Percentiles rank a stretch among this genome's conserved stretches.
Conservation (phyloP, 768 basidiomycete species). For the Lactarius trivialis region DNA sequence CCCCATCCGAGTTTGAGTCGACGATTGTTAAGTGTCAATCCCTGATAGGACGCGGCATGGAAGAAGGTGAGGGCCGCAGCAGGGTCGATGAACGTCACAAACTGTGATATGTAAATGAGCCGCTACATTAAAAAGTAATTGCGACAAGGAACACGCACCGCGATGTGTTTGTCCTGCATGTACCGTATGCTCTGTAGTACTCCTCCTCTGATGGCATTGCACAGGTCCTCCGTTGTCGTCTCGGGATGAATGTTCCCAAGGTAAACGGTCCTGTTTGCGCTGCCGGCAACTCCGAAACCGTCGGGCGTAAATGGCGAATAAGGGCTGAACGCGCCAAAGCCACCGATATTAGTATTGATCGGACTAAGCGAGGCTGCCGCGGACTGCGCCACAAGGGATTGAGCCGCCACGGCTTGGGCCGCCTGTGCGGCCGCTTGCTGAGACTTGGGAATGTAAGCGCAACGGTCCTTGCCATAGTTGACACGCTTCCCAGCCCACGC, state of each 20-base stretch:
- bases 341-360: constrained; percentile 27
- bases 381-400: constrained; percentile 53
- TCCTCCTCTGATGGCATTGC: constrained; percentile 95
- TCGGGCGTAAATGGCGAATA: constrained; percentile 50
- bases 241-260: constrained; percentile 96
- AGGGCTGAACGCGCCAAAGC: constrained; percentile 39
- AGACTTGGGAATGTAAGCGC: constrained; percentile 94
- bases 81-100: constrained; percentile 94
- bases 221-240: constrained; percentile 89
- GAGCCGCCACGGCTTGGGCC: constrained; percentile 81
- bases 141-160: constrained; percentile 46
- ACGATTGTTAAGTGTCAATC: constrained; percentile 86
- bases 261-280: constrained; percentile 89
- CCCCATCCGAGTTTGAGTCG: constrained; percentile 98
- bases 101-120: constrained; percentile 40
- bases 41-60: constrained; percentile 86
- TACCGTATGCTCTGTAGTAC: constrained; percentile 92
- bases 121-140: background rate
- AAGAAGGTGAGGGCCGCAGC: constrained; percentile 90
- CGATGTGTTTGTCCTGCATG: constrained; percentile 96
- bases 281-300: constrained; percentile 36
- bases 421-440: constrained; percentile 86
- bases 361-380: constrained; percentile 35
- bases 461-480: constrained; percentile 98
- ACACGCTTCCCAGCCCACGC: constrained; percentile 95